Conservation (phyloP, 106 monocot genomes). For the Acorus calamus region DNA sequence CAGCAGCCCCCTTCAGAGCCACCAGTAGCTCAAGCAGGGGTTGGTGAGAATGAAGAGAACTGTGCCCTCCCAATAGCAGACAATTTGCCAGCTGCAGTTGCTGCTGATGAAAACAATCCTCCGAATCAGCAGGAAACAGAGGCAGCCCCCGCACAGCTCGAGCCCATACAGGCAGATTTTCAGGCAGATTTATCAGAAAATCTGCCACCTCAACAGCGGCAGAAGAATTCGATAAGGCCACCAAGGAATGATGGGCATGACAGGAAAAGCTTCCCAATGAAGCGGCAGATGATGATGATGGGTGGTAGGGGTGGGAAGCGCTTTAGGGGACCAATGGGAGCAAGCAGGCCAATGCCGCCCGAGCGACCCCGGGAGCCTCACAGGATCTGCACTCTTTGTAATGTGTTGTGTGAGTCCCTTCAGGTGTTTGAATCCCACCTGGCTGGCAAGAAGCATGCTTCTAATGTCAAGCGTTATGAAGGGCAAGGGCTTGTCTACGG, state of each 20-base stretch:
- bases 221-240: conserved; percentile 8
- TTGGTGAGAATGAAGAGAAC: neutral
- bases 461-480: conserved; percentile 38
- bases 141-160: conserved; percentile 7
- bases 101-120: conserved; percentile 1
- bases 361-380: conserved; percentile 23
- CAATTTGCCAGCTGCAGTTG: neutral
- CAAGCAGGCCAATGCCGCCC: neutral
- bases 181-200: neutral
- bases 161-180: conserved; percentile 2
- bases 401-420: conserved; percentile 37
- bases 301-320: conserved; percentile 29
- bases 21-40: neutral
- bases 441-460: conserved; percentile 49
- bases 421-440: conserved; percentile 52
- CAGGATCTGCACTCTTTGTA: conserved; percentile 56
- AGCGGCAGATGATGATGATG: conserved; percentile 13
- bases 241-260: conserved; percentile 9
- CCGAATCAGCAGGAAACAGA: conserved; percentile 1
- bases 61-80: conserved; percentile 3
- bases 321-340: conserved; percentile 13
- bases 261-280: conserved; percentile 8
- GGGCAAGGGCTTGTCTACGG: conserved; percentile 29
- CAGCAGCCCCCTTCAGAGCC: neutral
- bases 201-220: neutral